Evolutionary conservation across 1,284 basidiomycete species (phyloP).

Genomic region (Leccinum fallax): DNA sequence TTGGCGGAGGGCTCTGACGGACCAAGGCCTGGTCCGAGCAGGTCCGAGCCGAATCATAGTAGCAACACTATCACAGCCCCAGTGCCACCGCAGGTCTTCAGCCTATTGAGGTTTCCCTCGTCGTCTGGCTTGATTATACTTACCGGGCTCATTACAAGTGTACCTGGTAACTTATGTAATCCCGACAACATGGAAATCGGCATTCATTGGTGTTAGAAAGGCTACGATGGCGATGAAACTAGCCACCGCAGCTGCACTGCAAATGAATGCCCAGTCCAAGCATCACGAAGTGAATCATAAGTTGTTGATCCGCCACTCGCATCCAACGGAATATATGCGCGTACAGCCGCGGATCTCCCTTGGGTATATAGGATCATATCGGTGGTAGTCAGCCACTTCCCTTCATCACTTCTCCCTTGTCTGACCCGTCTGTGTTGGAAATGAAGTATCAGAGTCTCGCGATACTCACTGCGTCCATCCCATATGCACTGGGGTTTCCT

Average conservation of each 20-base stretch:
- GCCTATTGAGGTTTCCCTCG: no score
- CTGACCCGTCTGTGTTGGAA: background rate
- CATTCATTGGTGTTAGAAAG: background rate
- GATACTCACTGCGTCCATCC: constrained; percentile 5
- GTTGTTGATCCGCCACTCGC: background rate
- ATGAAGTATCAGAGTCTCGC: constrained; percentile 20
- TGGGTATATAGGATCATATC: background rate
- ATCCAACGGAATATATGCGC: background rate
- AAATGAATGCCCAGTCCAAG: background rate
- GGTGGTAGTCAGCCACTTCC: background rate
- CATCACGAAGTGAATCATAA: background rate
- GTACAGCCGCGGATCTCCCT: background rate
- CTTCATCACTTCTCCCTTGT: background rate
- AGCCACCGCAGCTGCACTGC: background rate
- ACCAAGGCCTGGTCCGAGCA: no score
- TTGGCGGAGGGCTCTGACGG: no score
- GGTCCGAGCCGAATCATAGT: no score
- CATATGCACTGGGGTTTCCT: constrained; percentile 17
- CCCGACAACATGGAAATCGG: no score
- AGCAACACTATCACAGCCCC: no score
- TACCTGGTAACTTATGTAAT: no score
- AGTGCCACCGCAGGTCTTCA: no score
- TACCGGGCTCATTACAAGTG: no score
- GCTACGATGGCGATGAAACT: background rate
- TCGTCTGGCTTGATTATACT: no score